Conservation (phyloP, 495 filamentous ascomycete species). For the Hyaloscypha finlandica region DNA sequence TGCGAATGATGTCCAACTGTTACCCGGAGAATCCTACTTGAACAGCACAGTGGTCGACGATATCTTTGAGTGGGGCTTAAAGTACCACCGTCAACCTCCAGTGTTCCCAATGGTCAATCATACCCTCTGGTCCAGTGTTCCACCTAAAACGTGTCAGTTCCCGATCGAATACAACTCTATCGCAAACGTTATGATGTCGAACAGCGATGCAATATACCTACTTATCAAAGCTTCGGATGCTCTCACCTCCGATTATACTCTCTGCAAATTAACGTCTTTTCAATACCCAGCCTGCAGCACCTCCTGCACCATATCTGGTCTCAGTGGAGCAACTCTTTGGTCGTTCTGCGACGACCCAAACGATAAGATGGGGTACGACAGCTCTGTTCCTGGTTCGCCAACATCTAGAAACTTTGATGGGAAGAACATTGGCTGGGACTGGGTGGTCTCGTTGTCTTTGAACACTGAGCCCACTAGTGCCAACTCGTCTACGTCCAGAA, state of each 20-base stretch:
- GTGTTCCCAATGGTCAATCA: conserved; percentile 57
- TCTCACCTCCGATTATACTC: conserved; percentile 47
- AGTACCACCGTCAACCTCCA: conserved; percentile 54
- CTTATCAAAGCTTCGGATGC: conserved; percentile 51
- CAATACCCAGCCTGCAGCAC: conserved; percentile 64
- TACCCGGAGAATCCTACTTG: conserved; percentile 38
- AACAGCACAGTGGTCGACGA: conserved; percentile 68
- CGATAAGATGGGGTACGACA: conserved; percentile 54
- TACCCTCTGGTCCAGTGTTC: neutral
- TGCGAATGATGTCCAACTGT: conserved; percentile 34
- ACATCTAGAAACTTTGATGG: conserved; percentile 49
- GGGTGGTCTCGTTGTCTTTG: conserved; percentile 58
- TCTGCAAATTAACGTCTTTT: conserved; percentile 64
- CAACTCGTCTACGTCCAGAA: conserved; percentile 60
- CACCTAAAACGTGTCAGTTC: conserved; percentile 31
- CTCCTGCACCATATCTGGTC: conserved; percentile 56
- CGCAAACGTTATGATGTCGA: conserved; percentile 49
- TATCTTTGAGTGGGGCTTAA: conserved; percentile 63
- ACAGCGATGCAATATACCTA: conserved; percentile 58
- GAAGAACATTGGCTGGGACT: conserved; percentile 59
- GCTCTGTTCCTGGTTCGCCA: conserved; percentile 37
- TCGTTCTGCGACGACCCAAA: conserved; percentile 57
- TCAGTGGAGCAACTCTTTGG: conserved; percentile 54
- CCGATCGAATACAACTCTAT: conserved; percentile 67
- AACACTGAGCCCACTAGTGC: conserved; percentile 58